Evolutionary conservation across 176 grass and related monocot species (phyloP), one percentile per base, ranked within the genome.

Genomic region (Bonia amplexicaulis): DNA sequence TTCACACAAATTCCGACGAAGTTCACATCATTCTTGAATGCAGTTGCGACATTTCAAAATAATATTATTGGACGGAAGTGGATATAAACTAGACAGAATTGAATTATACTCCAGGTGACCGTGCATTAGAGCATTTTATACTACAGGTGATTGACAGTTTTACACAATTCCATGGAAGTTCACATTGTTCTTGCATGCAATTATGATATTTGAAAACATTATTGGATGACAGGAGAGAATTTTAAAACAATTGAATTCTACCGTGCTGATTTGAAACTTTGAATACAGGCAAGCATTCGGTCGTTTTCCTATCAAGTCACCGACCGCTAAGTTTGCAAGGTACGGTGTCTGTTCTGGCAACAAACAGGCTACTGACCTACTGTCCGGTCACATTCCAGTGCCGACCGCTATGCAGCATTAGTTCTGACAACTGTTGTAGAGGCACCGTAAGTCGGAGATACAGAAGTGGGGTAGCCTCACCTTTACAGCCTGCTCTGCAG

Each of bases 401-500:
- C 25, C 2, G 14, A 1, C 0, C 17, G 35, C 23, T 71, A 60
- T 48, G 40, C 19, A 9, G 10, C 2, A 46, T 35, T 47, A 73
- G 25, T 45, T 22, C 40, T 82, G 42, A 65, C 17, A 27, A 22
- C 10, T 73, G 7, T 3, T 51, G n/a, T 17, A 67, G 17, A 23
- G n/a, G 57, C 62, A n/a, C 9, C 0, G 5, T 37, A 71, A 9
- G 33, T 37, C 5, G 1, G 62, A 69, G 19, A 76, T 69, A 40
- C 41, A 60, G 14, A 76, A 82, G 65, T 37, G 7, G 49, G 40
- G 26, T 3, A 7, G 16, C 47, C 47, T 68, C 85, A 98, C 95
- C 91, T 92, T 98, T 73, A 95, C 91, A 12, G 95, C 89, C 61
- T 98, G 96, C 87, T 98, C 93, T 16, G 91, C 96, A 3, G 96